Evolutionary conservation across 1,139 yeast species (phyloP), one percentile per base, ranked within the genome.

Genomic region (Blastobotrys capitulatus): DNA sequence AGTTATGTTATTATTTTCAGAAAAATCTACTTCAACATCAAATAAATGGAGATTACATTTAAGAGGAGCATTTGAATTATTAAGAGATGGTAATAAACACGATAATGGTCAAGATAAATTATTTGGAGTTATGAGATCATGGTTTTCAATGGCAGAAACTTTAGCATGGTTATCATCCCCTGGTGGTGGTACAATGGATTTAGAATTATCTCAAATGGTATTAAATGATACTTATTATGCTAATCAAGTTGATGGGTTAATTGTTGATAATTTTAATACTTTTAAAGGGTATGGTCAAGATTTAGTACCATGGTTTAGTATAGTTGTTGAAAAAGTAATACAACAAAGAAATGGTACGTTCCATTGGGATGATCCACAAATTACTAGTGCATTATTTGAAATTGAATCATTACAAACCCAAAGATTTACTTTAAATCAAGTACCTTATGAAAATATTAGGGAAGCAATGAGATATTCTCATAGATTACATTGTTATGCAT

Each of bases 41-140:
- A 52, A 58, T 42, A 57, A 60, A 29, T 62, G 66, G 66, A 51
- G 66, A 36, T 47, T 59, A 32, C 66, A 62, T 50, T 51, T 62
- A 43, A 51, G 52, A 15, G 66, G 66, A 6, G 66, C 66, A 2
- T 51, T 56, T 22, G 56, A 55, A 18, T 47, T 53, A 25, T 40
- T 54, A 26, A 39, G 39, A 25, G 51, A 51, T 7, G 43, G 54
- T 12, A 35, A 35, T 25, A 25, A 25, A 20, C 15, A 5, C 5
- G 46, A 43, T n/a, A 22, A 36, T 13, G 39, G 40, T 7, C 37
- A 52, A 2, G 48, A 46, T 22, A 47, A 42, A 42, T 41, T 55
- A 22, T 49, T 47, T 34, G 49, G 41, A 7, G 47, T 51, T 13
- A 40, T 53, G 38, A 34, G 57, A 34, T 29, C 52, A 13, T 56